Base-by-base conservation (phyloP, 225 moss, liverwort and hornwort genomes). In the Thuidium tamariscinum region DNA sequence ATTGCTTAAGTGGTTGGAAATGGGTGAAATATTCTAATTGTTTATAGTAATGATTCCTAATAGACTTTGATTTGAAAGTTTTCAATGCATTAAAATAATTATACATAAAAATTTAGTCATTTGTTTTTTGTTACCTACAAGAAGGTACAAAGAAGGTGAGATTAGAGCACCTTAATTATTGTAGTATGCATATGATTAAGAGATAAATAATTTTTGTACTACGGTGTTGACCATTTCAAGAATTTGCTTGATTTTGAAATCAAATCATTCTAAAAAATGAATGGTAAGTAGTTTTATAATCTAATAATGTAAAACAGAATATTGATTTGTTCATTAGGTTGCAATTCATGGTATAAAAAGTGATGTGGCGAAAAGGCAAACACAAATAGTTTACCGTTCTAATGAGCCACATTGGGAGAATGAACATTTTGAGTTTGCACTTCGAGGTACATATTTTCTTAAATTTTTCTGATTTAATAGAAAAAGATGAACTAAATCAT, bases 361-460 rank as follows among this genome's bases (percentile, higher is more conserved):
- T 67, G 96, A 97, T 37, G 78, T 65, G 42, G 78, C 86, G 3
- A 95, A 95, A 88, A 86, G 89, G 48, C 82, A 91, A 85, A 95
- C 95, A 20, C 87, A 89, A 80, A 83, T 90, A 49, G 86, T 87
- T 27, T 48, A 78, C 41, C 83, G 86, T 27, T 90, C 78, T 30
- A 91, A 90, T 39, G 96, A 97, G 56, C 95, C 96, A 51, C 93
- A 94, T 82, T 97, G 94, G 95, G 95, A 96, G 32, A 86, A 92
- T 16, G 93, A 97, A 32, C 91, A 95, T 83, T 97, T 97, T 87
- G 91, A 97, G 26, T 97, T 96, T 89, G 87, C 90, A 32, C 85
- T 96, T 19, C 71, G 91, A 91, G 94, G 96, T 96, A 46, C 2
- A 36, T 62, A 34, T 12, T 65, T 81, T 26, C 1, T 5, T 36